Percentiles rank a stretch among this genome's conserved stretches.
phyloP scores from a whole-genome alignment of 352 stramenopile genomes.

The Elongisporangium anandrum region DNA sequence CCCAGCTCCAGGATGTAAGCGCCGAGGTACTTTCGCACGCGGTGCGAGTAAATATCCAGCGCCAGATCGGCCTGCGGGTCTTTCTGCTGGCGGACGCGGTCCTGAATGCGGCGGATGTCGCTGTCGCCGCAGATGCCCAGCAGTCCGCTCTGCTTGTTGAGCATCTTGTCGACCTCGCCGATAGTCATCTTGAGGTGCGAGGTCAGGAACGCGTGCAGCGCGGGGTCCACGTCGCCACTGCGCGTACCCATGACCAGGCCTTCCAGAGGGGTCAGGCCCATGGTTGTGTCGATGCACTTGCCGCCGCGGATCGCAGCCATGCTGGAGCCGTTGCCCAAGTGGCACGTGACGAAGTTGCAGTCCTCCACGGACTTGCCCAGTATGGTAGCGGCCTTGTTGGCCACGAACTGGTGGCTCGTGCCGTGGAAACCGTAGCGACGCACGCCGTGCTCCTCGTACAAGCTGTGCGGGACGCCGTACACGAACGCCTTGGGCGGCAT shows the following conservation, averaged over 20 bases:
- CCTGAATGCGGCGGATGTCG: slow-evolving; percentile 79
- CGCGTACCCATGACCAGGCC: slow-evolving; percentile 89
- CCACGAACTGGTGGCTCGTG: slow-evolving; percentile 85
- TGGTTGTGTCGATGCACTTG: slow-evolving; percentile 84
- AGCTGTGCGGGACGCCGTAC: slow-evolving; percentile 76
- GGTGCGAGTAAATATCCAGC: slow-evolving; percentile 82
- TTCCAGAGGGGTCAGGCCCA: slow-evolving; percentile 88
- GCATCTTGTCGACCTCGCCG: slow-evolving; percentile 72
- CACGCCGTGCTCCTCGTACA: slow-evolving; percentile 80
- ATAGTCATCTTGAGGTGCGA: slow-evolving; percentile 69
- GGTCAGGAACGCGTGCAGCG: slow-evolving; percentile 71
- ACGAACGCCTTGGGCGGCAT: slow-evolving; percentile 78
- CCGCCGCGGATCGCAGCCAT: slow-evolving; percentile 77
- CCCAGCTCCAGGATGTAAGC: slow-evolving; percentile 72
- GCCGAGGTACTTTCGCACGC: slow-evolving; percentile 86
- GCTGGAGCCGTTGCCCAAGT: slow-evolving; percentile 86
- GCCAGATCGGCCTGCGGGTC: slow-evolving; percentile 64
- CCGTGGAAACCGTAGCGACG: slow-evolving; percentile 90
- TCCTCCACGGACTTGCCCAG: slow-evolving; percentile 50
- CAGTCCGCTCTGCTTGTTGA: slow-evolving; percentile 90
- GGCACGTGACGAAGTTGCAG: slow-evolving; percentile 81
- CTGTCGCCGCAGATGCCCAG: slow-evolving; percentile 76
- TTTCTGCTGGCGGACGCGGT: slow-evolving; percentile 38
- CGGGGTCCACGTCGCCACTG: slow-evolving; percentile 81
- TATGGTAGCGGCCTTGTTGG: slow-evolving; percentile 53